Evolutionary conservation across 148 eudicot genomes (phyloP).

Genomic region (Rhododendron mucronatum): DNA sequence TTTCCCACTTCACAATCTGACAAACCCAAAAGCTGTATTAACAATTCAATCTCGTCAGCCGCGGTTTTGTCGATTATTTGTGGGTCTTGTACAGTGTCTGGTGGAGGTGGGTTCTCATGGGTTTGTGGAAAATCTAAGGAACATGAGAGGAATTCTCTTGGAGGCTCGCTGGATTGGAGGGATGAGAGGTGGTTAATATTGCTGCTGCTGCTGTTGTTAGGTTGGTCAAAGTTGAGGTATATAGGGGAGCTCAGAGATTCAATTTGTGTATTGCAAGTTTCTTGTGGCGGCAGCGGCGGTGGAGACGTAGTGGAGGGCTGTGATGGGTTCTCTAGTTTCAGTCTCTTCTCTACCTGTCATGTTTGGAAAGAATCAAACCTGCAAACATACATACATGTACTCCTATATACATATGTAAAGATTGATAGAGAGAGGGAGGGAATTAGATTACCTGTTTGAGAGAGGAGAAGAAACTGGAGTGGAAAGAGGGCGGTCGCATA

Average conservation of each 20-base stretch:
- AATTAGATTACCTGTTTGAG: slow-evolving; percentile 50
- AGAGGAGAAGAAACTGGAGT: slow-evolving; percentile 69
- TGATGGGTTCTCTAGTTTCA: slow-evolving; percentile 50
- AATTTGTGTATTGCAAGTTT: slow-evolving; percentile 14
- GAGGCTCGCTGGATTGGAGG: slow-evolving; percentile 49
- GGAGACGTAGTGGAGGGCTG: slow-evolving; percentile 7
- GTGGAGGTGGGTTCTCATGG: slow-evolving; percentile 29
- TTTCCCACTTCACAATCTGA: slow-evolving; percentile 27
- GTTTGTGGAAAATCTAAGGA: slow-evolving; percentile 41
- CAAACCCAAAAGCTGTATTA: slow-evolving; percentile 56
- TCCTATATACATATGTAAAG: neutral
- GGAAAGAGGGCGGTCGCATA: slow-evolving; percentile 22
- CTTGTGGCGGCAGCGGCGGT: slow-evolving; percentile 15
- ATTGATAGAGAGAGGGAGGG: neutral
- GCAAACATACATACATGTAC: neutral
- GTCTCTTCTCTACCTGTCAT: slow-evolving; percentile 64
- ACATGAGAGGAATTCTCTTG: slow-evolving; percentile 53
- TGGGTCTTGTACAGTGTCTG: slow-evolving; percentile 21
- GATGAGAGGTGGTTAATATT: slow-evolving; percentile 19
- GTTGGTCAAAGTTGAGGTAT: slow-evolving; percentile 34
- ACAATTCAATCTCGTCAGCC: slow-evolving; percentile 45
- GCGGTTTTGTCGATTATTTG: neutral
- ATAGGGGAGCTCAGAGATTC: slow-evolving; percentile 61
- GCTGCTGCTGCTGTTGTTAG: slow-evolving; percentile 12
- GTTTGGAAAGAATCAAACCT: neutral